Conservation (phyloP, 139 green algal species). For the Nannochloris sp. region DNA sequence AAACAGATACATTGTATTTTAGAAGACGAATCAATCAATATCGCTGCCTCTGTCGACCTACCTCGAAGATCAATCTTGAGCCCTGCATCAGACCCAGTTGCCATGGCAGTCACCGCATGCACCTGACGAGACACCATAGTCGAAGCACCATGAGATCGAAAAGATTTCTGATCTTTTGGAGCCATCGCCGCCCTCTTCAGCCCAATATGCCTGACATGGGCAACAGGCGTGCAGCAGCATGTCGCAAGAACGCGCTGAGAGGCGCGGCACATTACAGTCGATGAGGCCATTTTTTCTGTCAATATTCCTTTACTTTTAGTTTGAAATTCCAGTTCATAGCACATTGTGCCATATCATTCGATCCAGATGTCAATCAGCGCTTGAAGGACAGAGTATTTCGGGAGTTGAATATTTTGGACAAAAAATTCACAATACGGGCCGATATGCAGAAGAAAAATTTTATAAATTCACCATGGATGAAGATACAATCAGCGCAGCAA, state of each 20-base stretch:
- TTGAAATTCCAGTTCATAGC: no score
- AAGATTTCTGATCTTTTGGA: no score
- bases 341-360: no score
- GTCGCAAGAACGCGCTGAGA: conserved; percentile 4
- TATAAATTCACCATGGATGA: no score
- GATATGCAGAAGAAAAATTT: no score
- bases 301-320: no score
- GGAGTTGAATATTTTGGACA: no score
- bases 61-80: conserved; percentile 55
- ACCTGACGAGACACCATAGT: neutral
- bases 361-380: no score
- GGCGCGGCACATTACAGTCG: neutral
- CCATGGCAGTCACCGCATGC: neutral
- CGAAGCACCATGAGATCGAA: neutral
- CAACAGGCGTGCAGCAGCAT: neutral
- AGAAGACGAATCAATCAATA: conserved; percentile 5
- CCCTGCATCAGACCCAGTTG: conserved; percentile 20
- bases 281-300: neutral
- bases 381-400: no score
- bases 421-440: no score
- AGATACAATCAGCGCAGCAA: no score
- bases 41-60: conserved; percentile 7
- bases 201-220: neutral
- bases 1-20: neutral
- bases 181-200: no score